A percentile compares a stretch with the other conserved stretches of the same genome.
phyloP scores from a whole-genome alignment of 192 early-diverging fungal species.

The Allomyces arbusculus region DNA sequence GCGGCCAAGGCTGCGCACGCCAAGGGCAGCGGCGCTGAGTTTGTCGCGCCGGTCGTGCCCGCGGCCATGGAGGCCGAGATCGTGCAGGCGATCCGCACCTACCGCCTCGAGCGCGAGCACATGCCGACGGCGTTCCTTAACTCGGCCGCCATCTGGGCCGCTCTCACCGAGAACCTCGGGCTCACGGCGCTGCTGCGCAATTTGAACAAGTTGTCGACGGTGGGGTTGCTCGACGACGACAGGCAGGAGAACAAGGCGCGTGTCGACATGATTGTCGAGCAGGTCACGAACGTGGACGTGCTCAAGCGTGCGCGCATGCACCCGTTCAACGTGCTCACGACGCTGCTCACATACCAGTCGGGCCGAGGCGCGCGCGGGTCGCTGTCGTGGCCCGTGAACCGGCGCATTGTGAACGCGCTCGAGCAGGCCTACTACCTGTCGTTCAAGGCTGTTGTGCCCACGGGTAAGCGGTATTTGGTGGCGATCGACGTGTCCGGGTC shows the following conservation, averaged over 20 bases:
- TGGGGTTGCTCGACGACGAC: slow-evolving; percentile 4
- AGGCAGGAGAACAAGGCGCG: slow-evolving; percentile 1
- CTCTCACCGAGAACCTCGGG: slow-evolving; percentile 9
- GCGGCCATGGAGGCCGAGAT: not conserved
- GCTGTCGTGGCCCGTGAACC: slow-evolving; percentile 8
- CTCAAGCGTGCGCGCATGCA: slow-evolving; percentile 10
- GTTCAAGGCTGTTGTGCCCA: slow-evolving; percentile 9
- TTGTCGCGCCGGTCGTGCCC: not conserved
- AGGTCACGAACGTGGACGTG: not conserved
- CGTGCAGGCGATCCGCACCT: slow-evolving; percentile 3
- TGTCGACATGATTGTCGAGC: not conserved
- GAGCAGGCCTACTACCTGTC: slow-evolving; percentile 9
- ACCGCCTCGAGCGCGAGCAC: slow-evolving; percentile 10
- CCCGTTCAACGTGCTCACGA: slow-evolving; percentile 11
- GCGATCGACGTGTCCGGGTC: slow-evolving; percentile 10
- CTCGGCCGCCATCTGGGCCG: slow-evolving; percentile 5
- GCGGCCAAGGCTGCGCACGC: not conserved
- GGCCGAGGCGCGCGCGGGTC: slow-evolving; percentile 6
- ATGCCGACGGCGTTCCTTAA: slow-evolving; percentile 6
- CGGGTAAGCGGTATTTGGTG: slow-evolving; percentile 6
- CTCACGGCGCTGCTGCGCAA: slow-evolving; percentile 12
- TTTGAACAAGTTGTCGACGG: slow-evolving; percentile 5
- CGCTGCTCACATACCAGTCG: slow-evolving; percentile 4
- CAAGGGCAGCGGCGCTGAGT: too few relatives aligned
- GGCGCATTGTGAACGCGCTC: slow-evolving; percentile 3